These are phyloP conservation scores for Cornus controversa DNA, from an alignment of 148 eudicot species.

Conservation along the genomic window DNA sequence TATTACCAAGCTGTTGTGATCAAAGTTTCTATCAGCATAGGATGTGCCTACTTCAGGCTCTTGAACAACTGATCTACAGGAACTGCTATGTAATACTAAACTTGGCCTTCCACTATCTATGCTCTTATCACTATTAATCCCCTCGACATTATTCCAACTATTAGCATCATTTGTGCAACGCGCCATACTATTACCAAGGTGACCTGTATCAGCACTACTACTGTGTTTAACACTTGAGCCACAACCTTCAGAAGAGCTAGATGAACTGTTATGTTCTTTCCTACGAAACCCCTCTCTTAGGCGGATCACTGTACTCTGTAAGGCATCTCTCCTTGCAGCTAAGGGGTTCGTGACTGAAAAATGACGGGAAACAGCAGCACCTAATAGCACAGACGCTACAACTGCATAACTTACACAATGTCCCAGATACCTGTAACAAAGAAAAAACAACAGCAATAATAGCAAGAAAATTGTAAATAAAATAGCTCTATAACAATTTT, in stretches of 20 bases:
- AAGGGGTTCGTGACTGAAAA: constrained; percentile 81
- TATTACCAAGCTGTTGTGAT: constrained; percentile 51
- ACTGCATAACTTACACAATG: constrained; percentile 96
- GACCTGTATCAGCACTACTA: constrained; percentile 94
- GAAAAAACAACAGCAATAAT: constrained; percentile 12
- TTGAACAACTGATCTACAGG: constrained; percentile 84
- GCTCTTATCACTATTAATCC: constrained; percentile 82
- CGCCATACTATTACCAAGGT: constrained; percentile 66
- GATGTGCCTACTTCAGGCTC: constrained; percentile 82
- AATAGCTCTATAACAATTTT: background rate
- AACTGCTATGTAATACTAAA: constrained; percentile 77
- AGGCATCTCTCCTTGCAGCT: constrained; percentile 96
- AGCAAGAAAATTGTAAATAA: background rate
- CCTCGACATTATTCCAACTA: constrained; percentile 78
- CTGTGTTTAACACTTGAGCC: constrained; percentile 95
- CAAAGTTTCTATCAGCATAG: constrained; percentile 56
- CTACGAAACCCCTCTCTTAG: constrained; percentile 89
- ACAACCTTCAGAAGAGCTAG: constrained; percentile 95
- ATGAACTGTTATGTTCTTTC: constrained; percentile 87
- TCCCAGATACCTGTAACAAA: constrained; percentile 72
- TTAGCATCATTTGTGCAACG: constrained; percentile 66
- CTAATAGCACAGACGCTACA: constrained; percentile 91
- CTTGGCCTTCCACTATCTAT: constrained; percentile 98
- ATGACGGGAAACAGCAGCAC: constrained; percentile 97
- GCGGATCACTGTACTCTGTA: constrained; percentile 93